Conservation (phyloP, 805 yeast genomes). For the Lachancea cidri region DNA sequence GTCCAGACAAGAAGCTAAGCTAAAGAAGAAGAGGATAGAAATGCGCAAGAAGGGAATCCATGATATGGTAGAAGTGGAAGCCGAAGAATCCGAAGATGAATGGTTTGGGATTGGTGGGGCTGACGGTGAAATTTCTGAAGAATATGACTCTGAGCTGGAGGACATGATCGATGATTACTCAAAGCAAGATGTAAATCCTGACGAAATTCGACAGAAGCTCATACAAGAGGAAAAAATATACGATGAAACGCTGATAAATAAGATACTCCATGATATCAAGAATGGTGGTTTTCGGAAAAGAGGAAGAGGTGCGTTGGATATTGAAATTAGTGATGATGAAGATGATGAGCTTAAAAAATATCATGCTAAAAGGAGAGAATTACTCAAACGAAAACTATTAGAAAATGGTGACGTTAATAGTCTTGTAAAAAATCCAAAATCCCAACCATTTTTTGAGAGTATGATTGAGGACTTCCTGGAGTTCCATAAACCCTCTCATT, state of each 20-base stretch:
- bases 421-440: slow-evolving; percentile 47
- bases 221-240: slow-evolving; percentile 55
- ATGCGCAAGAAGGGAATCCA: slow-evolving; percentile 52
- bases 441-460: slow-evolving; percentile 63
- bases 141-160: slow-evolving; percentile 71
- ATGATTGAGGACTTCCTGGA: slow-evolving; percentile 46
- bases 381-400: slow-evolving; percentile 45
- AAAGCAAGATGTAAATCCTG: slow-evolving; percentile 50
- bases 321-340: slow-evolving; percentile 72
- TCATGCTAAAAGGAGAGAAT: slow-evolving; percentile 40
- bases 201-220: slow-evolving; percentile 51
- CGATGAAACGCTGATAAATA: slow-evolving; percentile 61
- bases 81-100: slow-evolving; percentile 86
- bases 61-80: slow-evolving; percentile 70
- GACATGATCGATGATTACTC: slow-evolving; percentile 69
- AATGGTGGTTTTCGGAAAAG: slow-evolving; percentile 64
- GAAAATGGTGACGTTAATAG: slow-evolving; percentile 41
- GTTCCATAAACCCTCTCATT: slow-evolving; percentile 27
- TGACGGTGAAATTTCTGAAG: slow-evolving; percentile 48
- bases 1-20: slow-evolving; percentile 19
- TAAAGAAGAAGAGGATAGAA: slow-evolving; percentile 21
- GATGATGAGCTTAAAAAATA: slow-evolving; percentile 45
- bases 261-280: slow-evolving; percentile 63
- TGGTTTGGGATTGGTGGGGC: slow-evolving; percentile 77
- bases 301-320: slow-evolving; percentile 47